These are phyloP conservation scores for Xylaria castorea DNA, from an alignment of 495 filamentous ascomycete species.

Conservation along the genomic window DNA sequence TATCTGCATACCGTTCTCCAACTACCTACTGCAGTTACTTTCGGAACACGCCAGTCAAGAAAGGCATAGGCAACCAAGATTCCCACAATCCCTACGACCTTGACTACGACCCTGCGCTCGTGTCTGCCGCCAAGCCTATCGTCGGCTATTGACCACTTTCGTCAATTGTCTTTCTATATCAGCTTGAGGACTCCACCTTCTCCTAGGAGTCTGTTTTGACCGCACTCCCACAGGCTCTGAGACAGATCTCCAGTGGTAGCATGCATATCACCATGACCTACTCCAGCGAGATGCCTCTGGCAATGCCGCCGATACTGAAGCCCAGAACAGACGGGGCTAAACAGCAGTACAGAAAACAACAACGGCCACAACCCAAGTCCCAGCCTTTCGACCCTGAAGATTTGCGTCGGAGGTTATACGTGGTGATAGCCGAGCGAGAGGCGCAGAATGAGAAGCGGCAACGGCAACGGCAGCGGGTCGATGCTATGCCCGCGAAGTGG, in stretches of 20 bases:
- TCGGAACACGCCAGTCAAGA: constrained; percentile 15
- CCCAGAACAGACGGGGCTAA: constrained; percentile 29
- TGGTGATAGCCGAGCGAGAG: constrained; percentile 53
- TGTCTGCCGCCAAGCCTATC: constrained; percentile 8
- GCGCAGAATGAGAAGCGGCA: constrained; percentile 35
- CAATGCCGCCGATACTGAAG: constrained; percentile 18
- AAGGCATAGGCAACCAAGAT: constrained; percentile 14
- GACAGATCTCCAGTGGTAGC: neutral
- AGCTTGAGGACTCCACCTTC: constrained; percentile 1
- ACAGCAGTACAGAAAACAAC: constrained; percentile 25
- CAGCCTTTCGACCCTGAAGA: constrained; percentile 59
- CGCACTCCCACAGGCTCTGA: neutral
- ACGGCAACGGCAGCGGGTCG: constrained; percentile 26
- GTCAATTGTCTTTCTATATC: neutral
- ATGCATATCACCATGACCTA: constrained; percentile 38
- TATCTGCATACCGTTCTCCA: constrained; percentile 25
- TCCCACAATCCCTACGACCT: constrained; percentile 19
- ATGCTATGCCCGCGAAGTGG: constrained; percentile 28
- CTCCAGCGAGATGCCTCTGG: constrained; percentile 24
- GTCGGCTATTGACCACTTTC: constrained; percentile 7
- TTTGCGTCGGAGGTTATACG: constrained; percentile 52
- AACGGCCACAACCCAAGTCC: constrained; percentile 39
- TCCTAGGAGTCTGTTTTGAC: neutral
- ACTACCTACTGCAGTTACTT: constrained; percentile 16
- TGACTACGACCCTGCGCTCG: constrained; percentile 17